Percentiles rank a stretch among this genome's conserved stretches.
phyloP scores from a whole-genome alignment of 306 rosid species.

The Trifolium fragiferum region DNA sequence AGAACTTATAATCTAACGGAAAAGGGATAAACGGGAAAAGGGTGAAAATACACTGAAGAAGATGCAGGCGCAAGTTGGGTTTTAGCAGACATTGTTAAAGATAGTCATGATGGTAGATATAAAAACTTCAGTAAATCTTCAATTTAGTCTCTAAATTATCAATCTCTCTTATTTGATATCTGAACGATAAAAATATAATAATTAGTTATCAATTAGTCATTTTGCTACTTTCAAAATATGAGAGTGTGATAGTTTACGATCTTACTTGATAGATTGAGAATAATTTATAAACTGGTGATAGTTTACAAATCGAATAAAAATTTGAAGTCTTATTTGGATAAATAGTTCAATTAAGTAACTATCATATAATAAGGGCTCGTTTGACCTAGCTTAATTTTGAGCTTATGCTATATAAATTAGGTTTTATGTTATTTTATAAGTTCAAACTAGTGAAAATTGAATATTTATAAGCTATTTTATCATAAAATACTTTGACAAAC shows the following conservation, averaged over 20 bases:
- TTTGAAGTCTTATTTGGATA: background rate
- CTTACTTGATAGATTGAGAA: background rate
- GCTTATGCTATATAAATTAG: too few species aligned
- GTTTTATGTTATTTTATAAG: too few species aligned
- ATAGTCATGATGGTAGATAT: background rate
- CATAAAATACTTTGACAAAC: too few species aligned
- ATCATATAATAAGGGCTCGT: too few species aligned
- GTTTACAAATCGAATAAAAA: too few species aligned
- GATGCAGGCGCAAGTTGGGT: background rate
- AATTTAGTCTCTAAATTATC: background rate
- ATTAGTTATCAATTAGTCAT: background rate
- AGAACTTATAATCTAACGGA: background rate
- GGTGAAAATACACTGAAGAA: background rate
- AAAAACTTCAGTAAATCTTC: background rate
- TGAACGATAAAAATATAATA: too few species aligned
- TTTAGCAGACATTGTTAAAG: background rate
- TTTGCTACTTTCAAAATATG: background rate
- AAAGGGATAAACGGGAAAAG: background rate
- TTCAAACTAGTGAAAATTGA: too few species aligned
- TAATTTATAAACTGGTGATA: background rate
- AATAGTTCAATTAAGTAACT: too few species aligned
- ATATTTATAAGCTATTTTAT: too few species aligned
- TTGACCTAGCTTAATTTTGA: too few species aligned
- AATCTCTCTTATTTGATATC: background rate
- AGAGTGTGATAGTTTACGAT: background rate